Percentiles rank a stretch among this genome's conserved stretches.
phyloP scores from a whole-genome alignment of 352 stramenopile species.

The Pythium apleroticum region DNA sequence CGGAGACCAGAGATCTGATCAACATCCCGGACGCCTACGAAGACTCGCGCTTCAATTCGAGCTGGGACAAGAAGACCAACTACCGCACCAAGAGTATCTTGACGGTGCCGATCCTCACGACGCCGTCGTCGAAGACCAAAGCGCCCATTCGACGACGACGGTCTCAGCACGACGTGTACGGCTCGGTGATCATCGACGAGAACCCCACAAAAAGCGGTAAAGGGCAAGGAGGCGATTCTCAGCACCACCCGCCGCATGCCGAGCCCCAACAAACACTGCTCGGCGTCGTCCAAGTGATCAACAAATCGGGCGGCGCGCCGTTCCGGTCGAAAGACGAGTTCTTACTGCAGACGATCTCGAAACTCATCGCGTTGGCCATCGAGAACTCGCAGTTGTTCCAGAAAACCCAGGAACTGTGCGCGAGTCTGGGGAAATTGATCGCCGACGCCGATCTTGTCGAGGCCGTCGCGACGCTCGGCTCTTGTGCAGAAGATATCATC shows the following conservation, averaged over 20 bases:
- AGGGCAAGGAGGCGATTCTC: background rate
- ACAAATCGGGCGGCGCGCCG: slow-evolving; percentile 71
- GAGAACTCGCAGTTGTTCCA: slow-evolving; percentile 83
- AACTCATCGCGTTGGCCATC: slow-evolving; percentile 76
- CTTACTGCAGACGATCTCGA: slow-evolving; percentile 68
- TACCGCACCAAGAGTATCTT: slow-evolving; percentile 84
- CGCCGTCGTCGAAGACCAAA: slow-evolving; percentile 24
- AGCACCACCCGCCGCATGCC: background rate
- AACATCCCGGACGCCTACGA: slow-evolving; percentile 79
- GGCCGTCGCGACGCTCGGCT: slow-evolving; percentile 50
- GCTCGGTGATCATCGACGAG: slow-evolving; percentile 17
- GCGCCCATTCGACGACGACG: slow-evolving; percentile 19
- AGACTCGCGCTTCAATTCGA: slow-evolving; percentile 72
- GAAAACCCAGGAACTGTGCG: slow-evolving; percentile 71
- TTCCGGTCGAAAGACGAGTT: slow-evolving; percentile 84
- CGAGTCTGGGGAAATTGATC: slow-evolving; percentile 64
- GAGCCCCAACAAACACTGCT: slow-evolving; percentile 38
- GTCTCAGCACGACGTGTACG: slow-evolving; percentile 27
- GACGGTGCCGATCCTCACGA: slow-evolving; percentile 68
- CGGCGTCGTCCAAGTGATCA: slow-evolving; percentile 80
- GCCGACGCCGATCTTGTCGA: slow-evolving; percentile 58
- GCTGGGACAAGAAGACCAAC: slow-evolving; percentile 80
- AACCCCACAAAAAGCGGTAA: background rate
- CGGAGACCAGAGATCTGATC: slow-evolving; percentile 58
- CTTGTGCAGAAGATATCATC: slow-evolving; percentile 66